Base-by-base conservation (phyloP, 768 basidiomycete genomes). In the Psilocybe sp. region DNA sequence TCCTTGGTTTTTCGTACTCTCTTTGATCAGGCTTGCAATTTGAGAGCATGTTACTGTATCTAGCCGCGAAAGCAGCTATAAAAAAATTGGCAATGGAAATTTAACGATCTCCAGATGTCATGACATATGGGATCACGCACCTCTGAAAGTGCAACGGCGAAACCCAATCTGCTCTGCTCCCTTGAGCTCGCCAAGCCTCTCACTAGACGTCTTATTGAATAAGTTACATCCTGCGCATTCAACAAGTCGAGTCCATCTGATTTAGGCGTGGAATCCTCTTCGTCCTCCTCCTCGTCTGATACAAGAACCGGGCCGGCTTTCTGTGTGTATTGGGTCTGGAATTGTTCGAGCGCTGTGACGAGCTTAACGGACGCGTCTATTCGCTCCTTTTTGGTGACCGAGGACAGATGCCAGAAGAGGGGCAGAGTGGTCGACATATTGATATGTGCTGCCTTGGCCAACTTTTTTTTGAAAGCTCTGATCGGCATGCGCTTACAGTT, bases 61-160 rank as follows among this genome's bases (percentile, higher is more conserved):
- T 57, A 93, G 74, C 40, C 89, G 78, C 32, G 87, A 85, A 32
- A 97, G 71, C 10, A 97, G 75, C 95, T 97, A 51, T 35, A 34
- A n/a, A 48, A 34, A n/a, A 48, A 46, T 20, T 33, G 32, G 52
- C 40, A 44, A 32, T 36, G 31, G 20, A 46, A n/a, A 37, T 38
- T 57, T 46, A 43, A 40, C 23, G 7, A 28, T 28, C 23, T 28
- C 23, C 18, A 35, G 49, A 38, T 13, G 31, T 14, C 49, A 49
- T 18, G 12, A 44, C 33, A 46, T 11, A 38, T 19, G 32, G 19
- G 18, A 47, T 31, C 40, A 63, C 81, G 58, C 61, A 96, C 95
- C 77, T 97, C 95, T 0, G 96, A 93, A 57, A 99, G 73, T 31
- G 94, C 93, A 39, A 99, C 96, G 8, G 94, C 92, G 64, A 98